A percentile compares a stretch with the other conserved stretches of the same genome.
Evolutionary conservation across 2,329 filamentous ascomycete species (phyloP).

Genomic region (Biscogniauxia marginata): DNA sequence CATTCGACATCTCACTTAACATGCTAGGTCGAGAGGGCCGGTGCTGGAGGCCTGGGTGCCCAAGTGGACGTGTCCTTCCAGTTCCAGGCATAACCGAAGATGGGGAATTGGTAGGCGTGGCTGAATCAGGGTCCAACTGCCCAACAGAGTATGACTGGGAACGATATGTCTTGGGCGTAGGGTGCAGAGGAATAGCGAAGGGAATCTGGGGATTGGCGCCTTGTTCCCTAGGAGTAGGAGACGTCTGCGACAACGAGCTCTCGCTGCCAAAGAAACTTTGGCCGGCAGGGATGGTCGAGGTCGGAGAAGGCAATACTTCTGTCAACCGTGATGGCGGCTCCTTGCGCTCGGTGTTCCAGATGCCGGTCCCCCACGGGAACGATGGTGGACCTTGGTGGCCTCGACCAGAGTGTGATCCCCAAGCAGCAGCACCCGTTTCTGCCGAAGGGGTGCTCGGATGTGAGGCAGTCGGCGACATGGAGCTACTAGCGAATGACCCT

Average conservation of each 20-base stretch:
- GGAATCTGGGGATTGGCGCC: slow-evolving; percentile 67
- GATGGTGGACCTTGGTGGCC: slow-evolving; percentile 44
- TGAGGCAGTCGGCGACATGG: slow-evolving; percentile 76
- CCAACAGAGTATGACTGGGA: slow-evolving; percentile 97
- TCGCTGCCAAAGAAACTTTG: slow-evolving; percentile 51
- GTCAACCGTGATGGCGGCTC: slow-evolving; percentile 72
- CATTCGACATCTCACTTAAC: slow-evolving; percentile 69
- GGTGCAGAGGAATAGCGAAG: slow-evolving; percentile 83
- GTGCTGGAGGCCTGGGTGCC: slow-evolving; percentile 71
- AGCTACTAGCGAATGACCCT: slow-evolving; percentile 71
- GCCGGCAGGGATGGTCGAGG: slow-evolving; percentile 51
- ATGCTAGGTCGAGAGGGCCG: slow-evolving; percentile 77
- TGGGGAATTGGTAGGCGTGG: slow-evolving; percentile 41
- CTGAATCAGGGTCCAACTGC: slow-evolving; percentile 72
- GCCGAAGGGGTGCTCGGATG: slow-evolving; percentile 77
- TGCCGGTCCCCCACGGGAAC: slow-evolving; percentile 76
- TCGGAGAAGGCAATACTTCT: slow-evolving; percentile 74
- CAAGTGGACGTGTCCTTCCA: slow-evolving; percentile 51
- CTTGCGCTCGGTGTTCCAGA: slow-evolving; percentile 79
- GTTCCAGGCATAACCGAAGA: slow-evolving; percentile 51
- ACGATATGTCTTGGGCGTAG: slow-evolving; percentile 87
- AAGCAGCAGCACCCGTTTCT: slow-evolving; percentile 55
- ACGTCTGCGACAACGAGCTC: slow-evolving; percentile 45
- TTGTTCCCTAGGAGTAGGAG: slow-evolving; percentile 51
- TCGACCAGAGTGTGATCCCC: slow-evolving; percentile 55